Base-by-base conservation (phyloP, 805 yeast genomes). In the Metschnikowia anglica region DNA sequence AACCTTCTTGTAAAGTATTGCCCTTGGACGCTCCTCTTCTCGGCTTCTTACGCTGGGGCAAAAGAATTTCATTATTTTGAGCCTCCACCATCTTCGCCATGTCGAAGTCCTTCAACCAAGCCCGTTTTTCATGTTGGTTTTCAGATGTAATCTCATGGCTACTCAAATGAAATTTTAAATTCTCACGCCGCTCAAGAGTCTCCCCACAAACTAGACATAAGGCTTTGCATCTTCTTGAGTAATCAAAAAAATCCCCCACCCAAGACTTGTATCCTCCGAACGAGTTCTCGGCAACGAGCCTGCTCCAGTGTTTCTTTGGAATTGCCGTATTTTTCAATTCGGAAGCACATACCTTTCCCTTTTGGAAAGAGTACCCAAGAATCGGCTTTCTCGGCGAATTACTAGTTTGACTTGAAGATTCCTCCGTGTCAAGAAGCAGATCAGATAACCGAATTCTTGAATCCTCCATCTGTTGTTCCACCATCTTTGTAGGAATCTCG, bases 401-500 rank as follows among this genome's bases (percentile, higher is more conserved):
- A n/a, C 17, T 21, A 16, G 15, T 9, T 15, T 30, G 28, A 9
- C 8, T 29, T 3, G 20, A 12, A 19, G 11, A 4, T 5, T 23
- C 37, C 4, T 34, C 37, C 6, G 20, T 11, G n/a, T 13, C n/a
- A n/a, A 23, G 17, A n/a, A 23, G 5, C 25, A 16, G 31, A n/a
- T 13, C 25, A 4, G 13, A 16, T 17, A 41, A 25, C 12, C 31
- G 19, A 5, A n/a, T 8, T 20, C 37, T 30, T 4, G 28, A 17
- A 15, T 25, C 15, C 11, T 42, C 38, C 19, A 43, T 30, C 25
- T 27, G 26, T 23, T 21, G n/a, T 24, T 43, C 39, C 10, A 43
- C 16, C n/a, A 31, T 18, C 4, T 54, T 56, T 29, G 53, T 44
- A 1, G 70, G 65, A 43, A 50, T 59, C 17, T 49, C 51, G 39